Evolutionary conservation across 164 flowering plant species (phyloP).

Genomic region (Piper longum): DNA sequence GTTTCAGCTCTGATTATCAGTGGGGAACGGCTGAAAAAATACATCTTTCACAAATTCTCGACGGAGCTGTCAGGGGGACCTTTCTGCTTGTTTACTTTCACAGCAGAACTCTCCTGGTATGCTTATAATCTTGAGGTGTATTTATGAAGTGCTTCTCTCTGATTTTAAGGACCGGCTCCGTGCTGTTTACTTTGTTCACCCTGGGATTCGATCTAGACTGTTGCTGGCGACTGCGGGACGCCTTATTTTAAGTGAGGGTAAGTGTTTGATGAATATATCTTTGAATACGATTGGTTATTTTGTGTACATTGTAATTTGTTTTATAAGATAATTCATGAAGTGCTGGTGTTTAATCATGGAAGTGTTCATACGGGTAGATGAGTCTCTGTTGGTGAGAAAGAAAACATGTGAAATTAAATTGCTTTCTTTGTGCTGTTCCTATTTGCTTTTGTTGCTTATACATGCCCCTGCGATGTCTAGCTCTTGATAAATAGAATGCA

Average conservation of each 20-base stretch:
- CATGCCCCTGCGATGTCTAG: too few relatives aligned
- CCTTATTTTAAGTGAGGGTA: conserved; percentile 81
- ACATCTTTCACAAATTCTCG: conserved; percentile 49
- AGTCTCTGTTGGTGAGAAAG: too few relatives aligned
- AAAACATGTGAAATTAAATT: too few relatives aligned
- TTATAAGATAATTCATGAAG: too few relatives aligned
- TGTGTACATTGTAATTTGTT: too few relatives aligned
- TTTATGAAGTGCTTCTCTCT: conserved; percentile 76
- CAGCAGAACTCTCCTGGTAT: conserved; percentile 75
- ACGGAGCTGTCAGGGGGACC: conserved; percentile 72
- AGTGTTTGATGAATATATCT: conserved; percentile 11
- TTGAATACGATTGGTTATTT: too few relatives aligned
- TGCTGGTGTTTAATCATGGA: too few relatives aligned
- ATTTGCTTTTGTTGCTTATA: too few relatives aligned
- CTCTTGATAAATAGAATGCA: too few relatives aligned
- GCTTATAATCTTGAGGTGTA: conserved; percentile 81
- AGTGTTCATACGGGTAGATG: not conserved
- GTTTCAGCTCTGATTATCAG: conserved; percentile 56
- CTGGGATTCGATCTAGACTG: conserved; percentile 82
- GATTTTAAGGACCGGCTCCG: conserved; percentile 69
- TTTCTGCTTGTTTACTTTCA: conserved; percentile 78
- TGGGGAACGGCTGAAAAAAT: conserved; percentile 72
- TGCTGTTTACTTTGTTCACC: conserved; percentile 74
- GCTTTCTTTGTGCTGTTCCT: too few relatives aligned
- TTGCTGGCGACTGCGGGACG: conserved; percentile 78